Evolutionary conservation across 805 yeast genomes (phyloP), one percentile per base, ranked within the genome.

Genomic region (Barnettozyma vustinii): DNA sequence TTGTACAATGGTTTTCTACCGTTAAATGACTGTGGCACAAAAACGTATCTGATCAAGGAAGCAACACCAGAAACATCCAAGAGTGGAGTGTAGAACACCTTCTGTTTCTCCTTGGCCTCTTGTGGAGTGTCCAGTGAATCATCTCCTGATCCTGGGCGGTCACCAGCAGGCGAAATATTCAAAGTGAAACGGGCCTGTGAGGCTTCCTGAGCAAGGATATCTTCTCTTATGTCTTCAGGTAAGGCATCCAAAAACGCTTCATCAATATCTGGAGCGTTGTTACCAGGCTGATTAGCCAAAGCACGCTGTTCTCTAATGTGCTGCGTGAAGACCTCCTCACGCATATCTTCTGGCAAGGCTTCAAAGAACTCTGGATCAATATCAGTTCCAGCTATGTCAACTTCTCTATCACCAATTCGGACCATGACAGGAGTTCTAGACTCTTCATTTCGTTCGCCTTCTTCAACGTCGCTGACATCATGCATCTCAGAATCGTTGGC

Each of bases 341-440:
- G 73, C 87, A 91, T 86, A 46, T 87, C 94, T 40, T 88, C 96
- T 0, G 97, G 97, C 35, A 91, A 73, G 0, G 96, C 97, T 57
- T 84, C 85, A 52, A 91, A 72, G 62, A 89, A 91, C 56, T 87
- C 92, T 0, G 96, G 96, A 66, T 91, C 97, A 50, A 91, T 88
- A 47, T 87, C 97, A 3, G 96, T 83, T 0, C 94, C 96, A 37
- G 91, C 78, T 35, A 91, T 86, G 61, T 91, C 95, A 33, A 91
- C 90, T 45, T 82, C 81, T 25, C 83, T 67, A 21, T 85, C 95
- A 35, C 89, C 90, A 55, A 91, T 84, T 12, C 72, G 72, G 3
- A 91, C 89, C 70, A 75, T 76, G 0, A 86, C 72, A 0, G 95
- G 91, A 15, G 76, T 75, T 16, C 49, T 50, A 25, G 33, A 32